Evolutionary conservation across 306 rosid species (phyloP).

Genomic region (Quercus bicolor): DNA sequence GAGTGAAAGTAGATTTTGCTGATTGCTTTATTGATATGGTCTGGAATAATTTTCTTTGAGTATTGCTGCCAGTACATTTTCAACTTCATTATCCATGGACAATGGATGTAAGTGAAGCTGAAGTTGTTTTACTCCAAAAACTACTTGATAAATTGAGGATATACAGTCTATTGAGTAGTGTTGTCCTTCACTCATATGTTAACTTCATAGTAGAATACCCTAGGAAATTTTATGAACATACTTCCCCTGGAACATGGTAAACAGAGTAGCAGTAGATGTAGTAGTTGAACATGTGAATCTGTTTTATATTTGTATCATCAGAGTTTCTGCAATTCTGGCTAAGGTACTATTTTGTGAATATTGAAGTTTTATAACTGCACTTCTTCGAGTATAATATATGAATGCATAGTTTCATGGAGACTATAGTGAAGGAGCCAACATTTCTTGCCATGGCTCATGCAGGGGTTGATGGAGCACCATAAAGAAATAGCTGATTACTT

Average conservation of each 20-base stretch:
- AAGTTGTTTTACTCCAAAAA: background rate
- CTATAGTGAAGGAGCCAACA: conserved; percentile 22
- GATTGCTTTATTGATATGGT: background rate
- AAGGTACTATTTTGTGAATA: background rate
- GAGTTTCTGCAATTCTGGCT: background rate
- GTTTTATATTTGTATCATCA: background rate
- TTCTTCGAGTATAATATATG: background rate
- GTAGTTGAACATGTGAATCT: background rate
- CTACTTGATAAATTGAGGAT: background rate
- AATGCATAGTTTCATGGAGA: conserved; percentile 6
- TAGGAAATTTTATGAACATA: background rate
- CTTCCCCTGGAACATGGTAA: background rate
- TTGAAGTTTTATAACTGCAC: background rate
- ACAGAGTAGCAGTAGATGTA: background rate
- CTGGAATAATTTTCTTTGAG: background rate
- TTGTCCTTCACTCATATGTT: background rate
- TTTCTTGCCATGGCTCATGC: conserved; percentile 24
- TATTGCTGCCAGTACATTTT: background rate
- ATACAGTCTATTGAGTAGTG: background rate
- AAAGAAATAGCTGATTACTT: conserved; percentile 73
- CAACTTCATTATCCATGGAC: background rate
- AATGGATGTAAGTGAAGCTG: background rate
- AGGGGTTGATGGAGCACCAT: conserved; percentile 88
- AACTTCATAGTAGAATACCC: background rate
- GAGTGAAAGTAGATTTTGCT: background rate